Percentiles rank a stretch among this genome's conserved stretches.
Evolutionary conservation across 1,284 basidiomycete species (phyloP).

Genomic region (Tilletia indica): DNA sequence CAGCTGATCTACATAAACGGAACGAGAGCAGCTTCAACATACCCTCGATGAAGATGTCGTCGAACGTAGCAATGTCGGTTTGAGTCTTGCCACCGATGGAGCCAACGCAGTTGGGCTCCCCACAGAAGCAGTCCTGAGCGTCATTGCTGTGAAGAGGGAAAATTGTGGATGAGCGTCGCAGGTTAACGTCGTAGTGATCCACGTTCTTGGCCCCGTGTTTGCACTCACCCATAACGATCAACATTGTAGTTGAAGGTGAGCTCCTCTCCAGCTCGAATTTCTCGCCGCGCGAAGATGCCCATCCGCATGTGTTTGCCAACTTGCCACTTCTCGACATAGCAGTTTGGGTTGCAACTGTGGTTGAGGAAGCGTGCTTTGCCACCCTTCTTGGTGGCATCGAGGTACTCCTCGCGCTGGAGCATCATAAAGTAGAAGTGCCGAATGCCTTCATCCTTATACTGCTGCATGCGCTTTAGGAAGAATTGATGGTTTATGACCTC

Average conservation of each 20-base stretch:
- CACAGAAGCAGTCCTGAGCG: conserved; percentile 91
- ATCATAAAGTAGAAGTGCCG: conserved; percentile 99
- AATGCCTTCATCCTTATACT: conserved; percentile 89
- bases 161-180: not conserved
- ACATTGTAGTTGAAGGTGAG: conserved; percentile 99
- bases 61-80: conserved; percentile 88
- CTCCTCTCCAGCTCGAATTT: conserved; percentile 81
- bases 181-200: not conserved
- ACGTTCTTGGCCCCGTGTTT: not conserved
- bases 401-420: conserved; percentile 97
- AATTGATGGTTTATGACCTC: conserved; percentile 86
- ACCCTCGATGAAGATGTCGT: conserved; percentile 93
- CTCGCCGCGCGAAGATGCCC: conserved; percentile 93
- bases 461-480: conserved; percentile 89
- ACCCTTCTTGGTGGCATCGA: conserved; percentile 95
- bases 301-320: conserved; percentile 86
- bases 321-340: conserved; percentile 99
- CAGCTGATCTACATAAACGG: not conserved
- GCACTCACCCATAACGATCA: conserved; percentile 77
- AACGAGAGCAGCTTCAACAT: conserved; percentile 36
- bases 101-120: conserved; percentile 92
- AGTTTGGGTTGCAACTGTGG: conserved; percentile 97
- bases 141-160: conserved; percentile 63
- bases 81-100: conserved; percentile 98
- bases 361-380: conserved; percentile 96